These are phyloP conservation scores for Neurospora sp. DNA, from an alignment of 2,329 filamentous ascomycete genomes.

Conservation along the genomic window DNA sequence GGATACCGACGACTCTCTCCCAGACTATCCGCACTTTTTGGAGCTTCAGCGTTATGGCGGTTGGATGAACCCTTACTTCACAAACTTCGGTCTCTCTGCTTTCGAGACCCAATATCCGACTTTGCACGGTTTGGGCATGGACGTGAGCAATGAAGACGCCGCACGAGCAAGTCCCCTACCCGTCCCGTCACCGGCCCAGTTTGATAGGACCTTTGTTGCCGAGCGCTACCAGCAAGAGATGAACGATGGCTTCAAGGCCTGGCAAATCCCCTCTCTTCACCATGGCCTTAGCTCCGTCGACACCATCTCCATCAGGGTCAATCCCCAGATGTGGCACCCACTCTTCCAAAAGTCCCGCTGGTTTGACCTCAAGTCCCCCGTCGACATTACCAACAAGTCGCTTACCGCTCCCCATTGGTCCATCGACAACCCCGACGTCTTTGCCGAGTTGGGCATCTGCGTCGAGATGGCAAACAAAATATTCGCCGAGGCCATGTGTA, in stretches of 20 bases:
- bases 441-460: not conserved
- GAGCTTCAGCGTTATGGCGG: not conserved
- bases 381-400: not conserved
- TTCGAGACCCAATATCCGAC: not conserved
- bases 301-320: not conserved
- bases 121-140: not conserved
- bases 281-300: not conserved
- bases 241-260: not conserved
- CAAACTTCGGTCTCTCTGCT: not conserved
- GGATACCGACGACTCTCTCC: not conserved
- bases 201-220: not conserved
- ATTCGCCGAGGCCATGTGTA: not conserved
- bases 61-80: not conserved
- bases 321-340: not conserved
- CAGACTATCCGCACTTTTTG: not conserved
- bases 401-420: not conserved
- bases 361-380: not conserved
- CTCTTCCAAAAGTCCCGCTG: not conserved
- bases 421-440: not conserved
- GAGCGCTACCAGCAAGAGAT: not conserved
- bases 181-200: not conserved
- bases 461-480: not conserved
- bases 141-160: not conserved
- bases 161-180: not conserved
- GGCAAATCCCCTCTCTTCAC: not conserved